Evolutionary conservation across 345 rosid species (phyloP).

Genomic region (Linum usitatissimum): DNA sequence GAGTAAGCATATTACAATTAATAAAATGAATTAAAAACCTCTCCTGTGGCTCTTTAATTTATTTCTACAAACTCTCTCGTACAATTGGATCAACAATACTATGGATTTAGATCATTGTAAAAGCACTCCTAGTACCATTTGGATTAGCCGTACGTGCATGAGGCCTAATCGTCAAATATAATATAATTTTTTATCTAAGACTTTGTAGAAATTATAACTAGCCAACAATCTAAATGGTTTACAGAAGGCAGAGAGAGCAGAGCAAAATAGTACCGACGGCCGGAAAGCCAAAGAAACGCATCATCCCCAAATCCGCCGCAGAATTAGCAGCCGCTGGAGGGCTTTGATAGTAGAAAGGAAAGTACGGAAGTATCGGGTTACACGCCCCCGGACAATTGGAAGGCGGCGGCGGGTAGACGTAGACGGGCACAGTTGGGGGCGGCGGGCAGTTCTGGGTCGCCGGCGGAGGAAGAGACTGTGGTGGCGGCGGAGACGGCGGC

Average conservation of each 20-base stretch:
- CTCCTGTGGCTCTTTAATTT: too few relatives aligned
- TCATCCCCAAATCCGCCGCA: background rate
- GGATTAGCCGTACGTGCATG: too few relatives aligned
- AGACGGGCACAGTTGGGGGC: background rate
- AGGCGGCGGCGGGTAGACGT: constrained; percentile 6
- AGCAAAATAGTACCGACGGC: background rate
- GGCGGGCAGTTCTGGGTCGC: background rate
- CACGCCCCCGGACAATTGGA: background rate
- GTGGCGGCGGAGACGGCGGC: constrained; percentile 1
- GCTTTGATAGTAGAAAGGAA: background rate
- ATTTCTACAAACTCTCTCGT: too few relatives aligned
- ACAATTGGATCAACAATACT: too few relatives aligned
- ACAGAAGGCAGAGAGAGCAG: background rate
- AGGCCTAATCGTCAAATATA: too few relatives aligned
- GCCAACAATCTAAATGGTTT: too few relatives aligned
- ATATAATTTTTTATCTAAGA: too few relatives aligned
- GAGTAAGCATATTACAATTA: too few relatives aligned
- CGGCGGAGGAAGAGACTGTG: constrained; percentile 14
- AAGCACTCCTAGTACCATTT: too few relatives aligned
- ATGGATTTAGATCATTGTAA: too few relatives aligned
- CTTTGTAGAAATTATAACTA: too few relatives aligned
- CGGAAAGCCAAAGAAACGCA: background rate
- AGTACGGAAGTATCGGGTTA: background rate
- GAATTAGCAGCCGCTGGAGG: background rate
- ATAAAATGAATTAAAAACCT: too few relatives aligned